Percentiles rank a stretch among this genome's conserved stretches.
These are phyloP conservation scores for Verbascum thapsus DNA, from an alignment of 257 asterid genomes.

Conservation along the genomic window DNA sequence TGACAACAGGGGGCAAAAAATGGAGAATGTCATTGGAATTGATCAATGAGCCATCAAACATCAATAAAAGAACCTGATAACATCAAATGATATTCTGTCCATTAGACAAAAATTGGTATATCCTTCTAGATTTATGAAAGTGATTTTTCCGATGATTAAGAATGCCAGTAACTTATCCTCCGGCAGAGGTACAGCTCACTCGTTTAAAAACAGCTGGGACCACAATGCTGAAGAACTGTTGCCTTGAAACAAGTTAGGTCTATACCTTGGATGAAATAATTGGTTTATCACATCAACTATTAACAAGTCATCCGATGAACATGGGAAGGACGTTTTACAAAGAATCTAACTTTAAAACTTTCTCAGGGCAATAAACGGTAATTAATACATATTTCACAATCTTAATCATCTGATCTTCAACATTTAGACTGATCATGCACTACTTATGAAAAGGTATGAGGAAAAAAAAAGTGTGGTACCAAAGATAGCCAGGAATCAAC, in stretches of 20 bases:
- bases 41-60: constrained; percentile 22
- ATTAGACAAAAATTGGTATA: constrained; percentile 8
- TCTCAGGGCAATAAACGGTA: not conserved
- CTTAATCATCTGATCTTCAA: constrained; percentile 9
- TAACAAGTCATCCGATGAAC: not conserved
- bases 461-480: not conserved
- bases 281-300: not conserved
- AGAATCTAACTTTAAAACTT: not conserved
- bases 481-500: not conserved
- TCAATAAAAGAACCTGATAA: not conserved
- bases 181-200: not conserved
- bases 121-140: constrained; percentile 3
- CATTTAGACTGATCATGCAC: not conserved
- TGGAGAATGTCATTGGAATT: not conserved
- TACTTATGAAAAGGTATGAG: not conserved
- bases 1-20: not conserved
- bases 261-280: not conserved
- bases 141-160: not conserved
- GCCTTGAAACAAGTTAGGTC: not conserved
- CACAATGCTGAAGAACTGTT: not conserved
- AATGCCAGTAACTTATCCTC: not conserved
- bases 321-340: not conserved
- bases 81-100: not conserved
- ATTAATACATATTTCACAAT: not conserved
- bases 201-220: not conserved